Base-by-base conservation (phyloP, 2,329 filamentous ascomycete species). In the Colletotrichum tanaceti region DNA sequence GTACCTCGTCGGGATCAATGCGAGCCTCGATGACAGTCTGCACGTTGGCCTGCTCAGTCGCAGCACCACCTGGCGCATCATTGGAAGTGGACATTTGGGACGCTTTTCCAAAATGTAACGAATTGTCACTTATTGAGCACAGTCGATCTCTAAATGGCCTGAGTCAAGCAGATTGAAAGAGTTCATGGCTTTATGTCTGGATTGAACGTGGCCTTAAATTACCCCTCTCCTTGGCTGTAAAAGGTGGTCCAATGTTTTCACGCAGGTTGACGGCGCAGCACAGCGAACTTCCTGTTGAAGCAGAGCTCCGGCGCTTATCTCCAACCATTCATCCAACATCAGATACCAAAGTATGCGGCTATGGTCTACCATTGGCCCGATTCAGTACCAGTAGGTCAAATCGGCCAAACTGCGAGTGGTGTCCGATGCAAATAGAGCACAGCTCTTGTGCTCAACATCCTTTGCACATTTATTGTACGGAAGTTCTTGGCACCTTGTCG, bases 271-370 rank as follows among this genome's bases (percentile, higher is more conserved):
- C 6, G n/a, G 44, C 44, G 11, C 14, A 13, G 18, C 7, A 10
- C 6, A n/a, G 44, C 10, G 16, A 47, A 47, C 44, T 22, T 47
- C 44, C 44, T 47, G 22, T 22, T 5, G 16, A n/a, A 47, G 44
- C 18, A n/a, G 10, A 47, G 18, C 18, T 47, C 44, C 44, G 44
- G 44, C 44, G 44, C 44, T 47, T 47, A 47, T 47, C 44, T 47
- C 10, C 18, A 47, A 22, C 10, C 18, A n/a, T n/a, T n/a, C 16
- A n/a, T n/a, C 44, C 22, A 11, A 47, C n/a, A n/a, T 14, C 44
- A 10, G n/a, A 7, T 20, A 47, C 18, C 44, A n/a, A 22, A 20
- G 10, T n/a, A 5, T 22, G 44, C 44, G n/a, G 18, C 18, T 18
- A n/a, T n/a, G 22, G 18, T 10, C 3, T 47, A n/a, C 20, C 44